phyloP scores from a whole-genome alignment of 2,329 filamentous ascomycete species.

The Ceratocystis alfenasii region DNA sequence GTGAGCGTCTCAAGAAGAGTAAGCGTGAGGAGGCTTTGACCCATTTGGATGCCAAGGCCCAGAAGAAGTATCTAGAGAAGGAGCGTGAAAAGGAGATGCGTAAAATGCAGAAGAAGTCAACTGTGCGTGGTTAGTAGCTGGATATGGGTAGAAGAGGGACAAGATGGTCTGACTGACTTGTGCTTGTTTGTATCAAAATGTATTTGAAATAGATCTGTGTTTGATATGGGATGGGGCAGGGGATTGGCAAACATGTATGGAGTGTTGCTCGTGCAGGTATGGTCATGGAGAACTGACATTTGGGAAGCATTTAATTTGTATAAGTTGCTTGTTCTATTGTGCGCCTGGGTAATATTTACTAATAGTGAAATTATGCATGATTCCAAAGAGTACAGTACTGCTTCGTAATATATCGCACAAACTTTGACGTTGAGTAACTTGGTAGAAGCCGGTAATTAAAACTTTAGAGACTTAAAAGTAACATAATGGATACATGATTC shows the following conservation, averaged over 20 bases:
- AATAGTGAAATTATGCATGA: too few species aligned
- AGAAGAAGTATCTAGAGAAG: conserved; percentile 74
- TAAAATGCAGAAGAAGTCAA: conserved; percentile 44
- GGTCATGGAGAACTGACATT: too few species aligned
- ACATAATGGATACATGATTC: too few species aligned
- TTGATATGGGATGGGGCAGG: not conserved
- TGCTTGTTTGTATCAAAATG: conserved; percentile 6
- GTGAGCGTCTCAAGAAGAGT: conserved; percentile 69
- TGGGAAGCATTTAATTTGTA: too few species aligned
- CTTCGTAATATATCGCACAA: too few species aligned
- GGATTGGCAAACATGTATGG: not conserved
- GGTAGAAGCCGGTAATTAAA: too few species aligned
- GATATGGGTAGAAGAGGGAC: not conserved
- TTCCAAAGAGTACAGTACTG: too few species aligned
- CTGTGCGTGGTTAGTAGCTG: conserved; percentile 36
- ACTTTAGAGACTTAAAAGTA: too few species aligned
- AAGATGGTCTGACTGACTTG: not conserved
- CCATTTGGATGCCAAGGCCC: conserved; percentile 64
- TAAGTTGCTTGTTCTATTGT: too few species aligned
- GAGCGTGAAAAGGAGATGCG: conserved; percentile 63
- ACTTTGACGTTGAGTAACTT: too few species aligned
- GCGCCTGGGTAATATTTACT: too few species aligned
- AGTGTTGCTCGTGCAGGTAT: not conserved
- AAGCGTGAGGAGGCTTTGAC: conserved; percentile 78
- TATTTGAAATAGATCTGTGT: conserved; percentile 11